phyloP scores from a whole-genome alignment of 495 filamentous ascomycete genomes.

The Lepidopterella palustris region DNA sequence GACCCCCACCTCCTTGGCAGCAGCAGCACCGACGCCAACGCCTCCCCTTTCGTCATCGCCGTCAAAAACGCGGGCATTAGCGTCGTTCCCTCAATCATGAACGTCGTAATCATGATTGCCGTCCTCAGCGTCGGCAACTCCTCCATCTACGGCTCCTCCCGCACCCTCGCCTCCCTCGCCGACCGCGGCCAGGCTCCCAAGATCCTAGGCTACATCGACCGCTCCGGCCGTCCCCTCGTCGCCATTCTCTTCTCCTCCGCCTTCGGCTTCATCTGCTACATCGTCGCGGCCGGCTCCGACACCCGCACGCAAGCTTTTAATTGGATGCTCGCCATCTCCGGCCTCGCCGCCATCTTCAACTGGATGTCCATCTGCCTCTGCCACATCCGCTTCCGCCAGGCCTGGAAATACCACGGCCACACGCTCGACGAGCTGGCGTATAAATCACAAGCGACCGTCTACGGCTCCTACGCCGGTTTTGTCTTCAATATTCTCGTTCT shows the following conservation, averaged over 20 bases:
- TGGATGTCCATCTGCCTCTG: conserved; percentile 85
- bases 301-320: conserved; percentile 59
- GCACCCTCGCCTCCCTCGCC: conserved; percentile 37
- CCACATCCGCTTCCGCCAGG: conserved; percentile 87
- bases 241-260: conserved; percentile 64
- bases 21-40: conserved; percentile 27
- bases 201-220: conserved; percentile 38
- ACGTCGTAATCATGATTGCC: conserved; percentile 38
- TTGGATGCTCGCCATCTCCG: conserved; percentile 90
- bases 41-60: conserved; percentile 38
- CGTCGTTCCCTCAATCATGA: conserved; percentile 36
- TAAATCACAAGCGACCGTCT: conserved; percentile 70
- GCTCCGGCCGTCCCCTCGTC: conserved; percentile 47
- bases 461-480: conserved; percentile 80
- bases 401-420: conserved; percentile 66
- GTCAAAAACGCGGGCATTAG: conserved; percentile 35
- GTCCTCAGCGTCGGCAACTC: conserved; percentile 38
- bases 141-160: conserved; percentile 37
- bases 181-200: conserved; percentile 37
- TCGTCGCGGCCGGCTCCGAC: conserved; percentile 56
- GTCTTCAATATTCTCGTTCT: conserved; percentile 65
- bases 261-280: conserved; percentile 72
- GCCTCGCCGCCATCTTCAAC: conserved; percentile 84
- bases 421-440: conserved; percentile 72
- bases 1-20: conserved; percentile 30